Evolutionary conservation across 768 basidiomycete genomes (phyloP), one percentile per base, ranked within the genome.

Genomic region (Phylloporus sp.): DNA sequence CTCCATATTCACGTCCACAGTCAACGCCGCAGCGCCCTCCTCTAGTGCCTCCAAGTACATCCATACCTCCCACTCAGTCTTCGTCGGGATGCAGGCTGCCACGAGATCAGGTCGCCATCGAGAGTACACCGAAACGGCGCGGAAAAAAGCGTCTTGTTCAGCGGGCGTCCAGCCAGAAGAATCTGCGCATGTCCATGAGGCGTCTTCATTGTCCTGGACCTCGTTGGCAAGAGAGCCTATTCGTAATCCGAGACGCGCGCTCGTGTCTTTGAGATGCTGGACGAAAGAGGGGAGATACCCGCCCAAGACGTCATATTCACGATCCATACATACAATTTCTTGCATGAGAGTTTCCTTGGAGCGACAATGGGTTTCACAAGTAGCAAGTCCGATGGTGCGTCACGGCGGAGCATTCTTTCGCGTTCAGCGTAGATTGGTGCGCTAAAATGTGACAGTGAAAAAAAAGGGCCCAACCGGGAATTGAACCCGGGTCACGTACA

Each of bases 41-140:
- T 62, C 73, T 29, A 91, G 69, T 15, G 70, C 52, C 27, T 79
- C 71, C 50, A 92, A 64, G 57, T 89, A 91, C 22, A 74, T 64
- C 49, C 77, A 79, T 17, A 92, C 83, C 48, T 92, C 86, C 40
- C 76, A 65, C 9, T 77, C 70, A 13, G 71, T 78, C 67, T 85
- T 89, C 18, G 83, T 81, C 48, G 71, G 71, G n/a, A 91, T 69
- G 39, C 75, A 75, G 6, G 69, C 71, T 0, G 87, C 80, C 40
- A 93, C 84, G 38, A 91, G 74, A 63, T 92, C 90, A 1, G 88
- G 85, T 18, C 87, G 69, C 34, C 85, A 72, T 21, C 85, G 76
- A 17, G 89, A 91, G 64, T 86, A 69, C 2, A 81, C 62, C 22
- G 75, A 65, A 18, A 92, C 63, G 0, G 77, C 82, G 61, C 79